Conservation (phyloP, 139 green algal genomes). For the Asterochloris sp. region DNA sequence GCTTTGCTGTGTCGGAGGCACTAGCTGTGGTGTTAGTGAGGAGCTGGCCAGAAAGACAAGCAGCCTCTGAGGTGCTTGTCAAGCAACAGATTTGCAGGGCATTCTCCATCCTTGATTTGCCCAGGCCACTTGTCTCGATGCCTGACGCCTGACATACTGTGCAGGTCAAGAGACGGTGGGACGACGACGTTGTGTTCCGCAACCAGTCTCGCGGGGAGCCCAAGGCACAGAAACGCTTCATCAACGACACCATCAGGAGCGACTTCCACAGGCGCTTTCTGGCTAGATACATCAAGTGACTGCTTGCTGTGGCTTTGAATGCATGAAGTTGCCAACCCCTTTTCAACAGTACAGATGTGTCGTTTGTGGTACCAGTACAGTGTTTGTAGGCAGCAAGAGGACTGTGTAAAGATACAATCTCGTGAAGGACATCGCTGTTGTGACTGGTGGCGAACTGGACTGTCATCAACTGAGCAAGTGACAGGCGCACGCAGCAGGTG, state of each 20-base stretch:
- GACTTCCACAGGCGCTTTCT: slow-evolving; percentile 97
- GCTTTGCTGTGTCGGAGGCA: not conserved
- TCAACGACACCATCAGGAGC: slow-evolving; percentile 98
- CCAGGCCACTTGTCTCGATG: too few relatives aligned
- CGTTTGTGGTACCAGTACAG: too few relatives aligned
- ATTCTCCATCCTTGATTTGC: too few relatives aligned
- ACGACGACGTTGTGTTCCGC: slow-evolving; percentile 98
- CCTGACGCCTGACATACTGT: not conserved
- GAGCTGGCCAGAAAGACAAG: not conserved
- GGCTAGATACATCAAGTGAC: slow-evolving; percentile 89
- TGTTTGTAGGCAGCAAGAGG: too few relatives aligned
- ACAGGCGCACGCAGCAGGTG: too few relatives aligned
- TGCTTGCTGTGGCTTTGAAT: too few relatives aligned
- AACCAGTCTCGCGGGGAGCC: slow-evolving; percentile 86
- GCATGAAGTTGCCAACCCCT: too few relatives aligned
- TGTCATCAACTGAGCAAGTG: too few relatives aligned
- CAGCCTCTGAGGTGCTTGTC: not conserved
- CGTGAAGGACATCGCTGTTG: too few relatives aligned
- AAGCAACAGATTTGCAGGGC: not conserved
- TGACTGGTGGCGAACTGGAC: too few relatives aligned
- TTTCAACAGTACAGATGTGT: too few relatives aligned
- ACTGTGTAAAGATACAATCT: too few relatives aligned
- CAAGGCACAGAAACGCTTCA: slow-evolving; percentile 90
- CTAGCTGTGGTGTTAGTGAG: not conserved
- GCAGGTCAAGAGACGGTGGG: slow-evolving; percentile 82